Conservation (phyloP, 108 stramenopile species). For the Schizochytrium sp. region DNA sequence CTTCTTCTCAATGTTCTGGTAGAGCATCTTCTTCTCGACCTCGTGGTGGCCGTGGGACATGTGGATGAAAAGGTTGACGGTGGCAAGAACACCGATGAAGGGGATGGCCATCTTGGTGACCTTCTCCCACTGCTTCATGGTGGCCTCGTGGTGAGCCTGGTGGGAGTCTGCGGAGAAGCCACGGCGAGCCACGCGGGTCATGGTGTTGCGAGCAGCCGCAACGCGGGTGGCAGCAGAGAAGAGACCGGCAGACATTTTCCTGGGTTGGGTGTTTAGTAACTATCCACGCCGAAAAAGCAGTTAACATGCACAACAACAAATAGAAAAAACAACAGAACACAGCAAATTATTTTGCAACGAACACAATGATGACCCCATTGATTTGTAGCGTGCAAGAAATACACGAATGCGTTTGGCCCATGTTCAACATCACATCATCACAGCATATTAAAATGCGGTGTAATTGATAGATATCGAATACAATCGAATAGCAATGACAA, state of each 20-base stretch:
- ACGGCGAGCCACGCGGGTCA: conserved; percentile 23
- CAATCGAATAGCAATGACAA: too few species aligned
- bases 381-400: too few species aligned
- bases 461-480: too few species aligned
- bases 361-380: too few species aligned
- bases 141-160: conserved; percentile 61
- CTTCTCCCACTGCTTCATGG: conserved; percentile 63
- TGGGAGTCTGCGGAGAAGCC: conserved; percentile 54
- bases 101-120: conserved; percentile 58
- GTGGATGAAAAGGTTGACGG: conserved; percentile 42
- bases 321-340: too few species aligned
- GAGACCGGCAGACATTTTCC: conserved; percentile 50
- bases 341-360: too few species aligned
- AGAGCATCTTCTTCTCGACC: conserved; percentile 28
- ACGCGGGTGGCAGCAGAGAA: conserved; percentile 30
- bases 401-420: too few species aligned
- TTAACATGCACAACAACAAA: too few species aligned
- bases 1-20: conserved; percentile 39
- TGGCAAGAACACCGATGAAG: conserved; percentile 23
- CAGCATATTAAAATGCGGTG: too few species aligned
- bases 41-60: conserved; percentile 61
- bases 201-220: conserved; percentile 25
- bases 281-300: too few species aligned
- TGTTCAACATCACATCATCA: too few species aligned
- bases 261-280: too few species aligned